A percentile compares a stretch with the other conserved stretches of the same genome.
These are phyloP conservation scores for Russula dissimulans DNA, from an alignment of 768 basidiomycete species.

Conservation along the genomic window DNA sequence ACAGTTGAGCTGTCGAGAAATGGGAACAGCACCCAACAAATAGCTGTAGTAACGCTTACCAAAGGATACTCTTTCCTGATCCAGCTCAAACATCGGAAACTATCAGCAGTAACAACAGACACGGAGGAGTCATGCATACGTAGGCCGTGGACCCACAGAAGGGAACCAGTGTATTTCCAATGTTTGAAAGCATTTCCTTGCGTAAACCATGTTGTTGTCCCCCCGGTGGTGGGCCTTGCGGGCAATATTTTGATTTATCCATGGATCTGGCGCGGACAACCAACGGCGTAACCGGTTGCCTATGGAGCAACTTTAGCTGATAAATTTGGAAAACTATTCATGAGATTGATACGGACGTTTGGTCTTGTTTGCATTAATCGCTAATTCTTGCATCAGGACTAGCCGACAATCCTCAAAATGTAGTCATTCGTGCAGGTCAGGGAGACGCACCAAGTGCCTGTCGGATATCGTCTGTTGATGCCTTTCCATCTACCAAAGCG, in stretches of 20 bases:
- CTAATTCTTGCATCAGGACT: not conserved
- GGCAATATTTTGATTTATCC: not conserved
- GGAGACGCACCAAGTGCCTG: not conserved
- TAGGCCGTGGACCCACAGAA: not conserved
- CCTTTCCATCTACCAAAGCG: not conserved
- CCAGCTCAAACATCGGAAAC: not conserved
- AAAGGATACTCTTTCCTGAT: not conserved
- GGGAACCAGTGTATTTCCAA: not conserved
- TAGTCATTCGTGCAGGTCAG: not conserved
- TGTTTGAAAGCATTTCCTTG: not conserved
- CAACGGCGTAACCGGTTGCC: not conserved
- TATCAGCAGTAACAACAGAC: not conserved
- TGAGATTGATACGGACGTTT: not conserved
- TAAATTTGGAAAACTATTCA: not conserved
- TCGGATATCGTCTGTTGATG: not conserved
- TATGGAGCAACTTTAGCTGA: not conserved
- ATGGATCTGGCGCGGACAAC: not conserved
- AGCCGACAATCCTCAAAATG: not conserved
- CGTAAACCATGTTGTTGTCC: not conserved
- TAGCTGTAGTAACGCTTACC: not conserved
- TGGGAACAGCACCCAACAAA: too few relatives aligned
- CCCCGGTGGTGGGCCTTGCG: not conserved
- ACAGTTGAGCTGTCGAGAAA: not conserved
- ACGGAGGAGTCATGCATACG: not conserved
- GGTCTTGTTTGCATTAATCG: not conserved